These are phyloP conservation scores for Sugiyamaella valdiviana DNA, from an alignment of 805 yeast species.

Conservation along the genomic window DNA sequence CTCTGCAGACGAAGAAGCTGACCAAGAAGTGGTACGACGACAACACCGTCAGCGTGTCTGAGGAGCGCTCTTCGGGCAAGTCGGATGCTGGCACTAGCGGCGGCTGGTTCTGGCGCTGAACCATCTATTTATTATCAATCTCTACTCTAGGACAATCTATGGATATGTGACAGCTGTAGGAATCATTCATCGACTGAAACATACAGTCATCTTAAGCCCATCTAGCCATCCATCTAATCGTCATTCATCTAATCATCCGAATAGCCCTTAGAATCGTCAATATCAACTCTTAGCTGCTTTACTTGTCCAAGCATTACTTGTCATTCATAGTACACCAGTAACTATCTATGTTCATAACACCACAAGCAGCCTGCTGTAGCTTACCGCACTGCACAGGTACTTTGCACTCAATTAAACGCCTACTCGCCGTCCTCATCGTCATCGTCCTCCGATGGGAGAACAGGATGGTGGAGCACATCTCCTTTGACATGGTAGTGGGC, in stretches of 20 bases:
- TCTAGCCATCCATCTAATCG: too few relatives aligned
- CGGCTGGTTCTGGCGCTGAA: conserved; percentile 31
- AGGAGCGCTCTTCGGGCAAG: conserved; percentile 20
- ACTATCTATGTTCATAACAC: too few relatives aligned
- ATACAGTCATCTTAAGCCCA: too few relatives aligned
- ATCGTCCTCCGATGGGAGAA: conserved; percentile 26
- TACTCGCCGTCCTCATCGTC: conserved; percentile 9
- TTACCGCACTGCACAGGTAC: neutral
- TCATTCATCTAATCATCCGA: too few relatives aligned
- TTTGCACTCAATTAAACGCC: neutral
- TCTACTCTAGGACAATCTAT: neutral
- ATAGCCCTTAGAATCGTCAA: too few relatives aligned
- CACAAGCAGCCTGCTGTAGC: too few relatives aligned
- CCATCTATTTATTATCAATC: neutral
- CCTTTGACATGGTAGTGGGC: conserved; percentile 59
- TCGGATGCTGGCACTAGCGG: conserved; percentile 7
- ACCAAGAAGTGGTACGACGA: conserved; percentile 31
- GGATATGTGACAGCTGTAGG: too few relatives aligned
- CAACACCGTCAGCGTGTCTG: conserved; percentile 25
- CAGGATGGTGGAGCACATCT: conserved; percentile 25
- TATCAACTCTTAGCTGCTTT: too few relatives aligned
- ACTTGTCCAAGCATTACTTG: too few relatives aligned
- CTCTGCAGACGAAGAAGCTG: conserved; percentile 25
- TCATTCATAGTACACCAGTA: too few relatives aligned
- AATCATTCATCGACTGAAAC: too few relatives aligned